Evolutionary conservation across 1,284 basidiomycete species (phyloP).

Genomic region (Pseudozyma sp.): DNA sequence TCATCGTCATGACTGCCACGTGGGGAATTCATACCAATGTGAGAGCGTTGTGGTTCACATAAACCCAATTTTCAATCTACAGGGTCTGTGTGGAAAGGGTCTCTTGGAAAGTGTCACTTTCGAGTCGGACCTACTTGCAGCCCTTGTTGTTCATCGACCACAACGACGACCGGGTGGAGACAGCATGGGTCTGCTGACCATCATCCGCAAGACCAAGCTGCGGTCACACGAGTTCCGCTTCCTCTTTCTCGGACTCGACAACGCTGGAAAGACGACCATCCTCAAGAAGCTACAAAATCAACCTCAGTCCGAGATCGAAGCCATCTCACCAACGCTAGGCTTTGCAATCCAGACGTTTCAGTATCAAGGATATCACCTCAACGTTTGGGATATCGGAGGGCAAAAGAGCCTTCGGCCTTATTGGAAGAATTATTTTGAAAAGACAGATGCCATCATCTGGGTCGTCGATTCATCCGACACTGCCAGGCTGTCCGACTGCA

Average conservation of each 20-base stretch:
- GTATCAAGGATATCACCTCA: slow-evolving; percentile 78
- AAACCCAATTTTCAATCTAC: background rate
- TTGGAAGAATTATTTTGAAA: slow-evolving; percentile 99
- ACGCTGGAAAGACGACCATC: slow-evolving; percentile 98
- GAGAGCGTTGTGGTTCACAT: too few relatives aligned
- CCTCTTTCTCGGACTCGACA: slow-evolving; percentile 98
- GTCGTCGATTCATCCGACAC: slow-evolving; percentile 95
- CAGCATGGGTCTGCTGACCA: slow-evolving; percentile 83
- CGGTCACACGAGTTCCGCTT: slow-evolving; percentile 83
- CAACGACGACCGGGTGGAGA: too few relatives aligned
- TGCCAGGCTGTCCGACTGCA: slow-evolving; percentile 88
- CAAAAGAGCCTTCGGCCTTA: slow-evolving; percentile 95
- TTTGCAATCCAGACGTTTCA: slow-evolving; percentile 98
- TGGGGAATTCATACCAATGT: background rate
- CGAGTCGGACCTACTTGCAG: background rate
- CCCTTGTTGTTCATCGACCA: background rate
- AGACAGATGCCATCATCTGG: slow-evolving; percentile 98
- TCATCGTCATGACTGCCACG: background rate
- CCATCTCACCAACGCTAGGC: slow-evolving; percentile 86
- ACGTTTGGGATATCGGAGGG: slow-evolving; percentile 89
- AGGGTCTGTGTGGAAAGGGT: background rate
- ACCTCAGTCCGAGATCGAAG: slow-evolving; percentile 76
- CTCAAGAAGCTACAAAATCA: slow-evolving; percentile 92
- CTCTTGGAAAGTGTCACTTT: slow-evolving; percentile 8
- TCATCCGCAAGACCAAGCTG: slow-evolving; percentile 90